These are phyloP conservation scores for Claviceps digitariae DNA, from an alignment of 2,329 filamentous ascomycete genomes.

Conservation along the genomic window DNA sequence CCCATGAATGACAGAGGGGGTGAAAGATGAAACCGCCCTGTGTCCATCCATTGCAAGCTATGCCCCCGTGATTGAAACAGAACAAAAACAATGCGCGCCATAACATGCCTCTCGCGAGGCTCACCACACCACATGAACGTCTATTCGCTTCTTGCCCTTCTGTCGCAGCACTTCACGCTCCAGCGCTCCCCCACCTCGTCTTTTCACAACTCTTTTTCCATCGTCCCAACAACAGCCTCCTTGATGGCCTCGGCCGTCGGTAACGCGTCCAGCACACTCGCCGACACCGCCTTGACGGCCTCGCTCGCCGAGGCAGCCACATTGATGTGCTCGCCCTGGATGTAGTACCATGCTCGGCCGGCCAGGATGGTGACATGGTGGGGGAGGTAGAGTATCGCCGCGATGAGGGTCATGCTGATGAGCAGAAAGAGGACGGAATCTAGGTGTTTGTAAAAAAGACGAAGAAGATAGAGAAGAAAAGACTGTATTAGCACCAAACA, in stretches of 20 bases:
- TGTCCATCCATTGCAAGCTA: not conserved
- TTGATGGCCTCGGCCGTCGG: constrained; percentile 9
- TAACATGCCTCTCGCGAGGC: not conserved
- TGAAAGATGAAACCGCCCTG: not conserved
- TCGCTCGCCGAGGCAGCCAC: constrained; percentile 23
- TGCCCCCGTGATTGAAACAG: not conserved
- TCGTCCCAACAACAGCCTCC: constrained; percentile 12
- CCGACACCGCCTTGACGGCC: constrained; percentile 19
- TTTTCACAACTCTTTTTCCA: constrained; percentile 22
- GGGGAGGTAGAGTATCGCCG: constrained; percentile 82
- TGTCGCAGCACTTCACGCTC: not conserved
- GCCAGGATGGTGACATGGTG: constrained; percentile 76
- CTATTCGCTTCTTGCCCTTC: too few species aligned
- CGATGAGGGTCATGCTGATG: constrained; percentile 72
- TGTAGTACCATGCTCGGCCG: constrained; percentile 87
- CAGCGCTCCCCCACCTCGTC: too few species aligned
- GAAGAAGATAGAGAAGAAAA: not conserved
- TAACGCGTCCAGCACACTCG: constrained; percentile 14
- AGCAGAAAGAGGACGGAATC: constrained; percentile 89
- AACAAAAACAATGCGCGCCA: too few species aligned
- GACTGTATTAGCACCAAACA: too few species aligned
- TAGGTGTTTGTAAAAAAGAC: constrained; percentile 21
- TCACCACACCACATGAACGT: not conserved
- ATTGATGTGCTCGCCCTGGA: constrained; percentile 61
- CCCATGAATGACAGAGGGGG: not conserved